Base-by-base conservation (phyloP, 2,329 filamentous ascomycete genomes). In the Neopestalotiopsis sp. region DNA sequence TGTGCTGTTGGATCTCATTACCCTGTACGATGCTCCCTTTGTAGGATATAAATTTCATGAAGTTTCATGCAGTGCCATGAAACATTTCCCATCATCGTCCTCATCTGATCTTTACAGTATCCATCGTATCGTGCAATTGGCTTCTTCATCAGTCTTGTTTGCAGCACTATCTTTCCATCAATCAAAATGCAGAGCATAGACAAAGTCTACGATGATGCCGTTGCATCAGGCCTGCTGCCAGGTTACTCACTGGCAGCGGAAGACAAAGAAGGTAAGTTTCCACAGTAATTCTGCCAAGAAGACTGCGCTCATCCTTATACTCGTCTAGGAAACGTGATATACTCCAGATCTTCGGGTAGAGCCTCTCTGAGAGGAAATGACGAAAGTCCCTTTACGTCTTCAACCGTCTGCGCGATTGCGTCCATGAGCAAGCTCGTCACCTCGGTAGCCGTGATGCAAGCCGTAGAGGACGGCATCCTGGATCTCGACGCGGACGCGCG, bases 381-480 rank as follows among this genome's bases (percentile, higher is more conserved):
- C 12, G 65, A 74, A n/a, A 66, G 61, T 2, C 71, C 73, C 12
- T 76, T 75, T 57, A 76, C 75, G 2, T 62, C 70, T 0, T 68
- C 70, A 10, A 76, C 74, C 7, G 63, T 76, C 9, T 73, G 72
- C 20, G 57, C 68, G 1, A 66, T 77, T 34, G 75, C 75, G 10
- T 76, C 72, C 3, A 76, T 76, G 73, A 81, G 78, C 32, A 85
- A 85, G 69, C 75, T 90, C 2, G 70, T 88, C 66, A 83, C 87
- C 2, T 82, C 83, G 1, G 82, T 90, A 65, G 84, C 86, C 2
- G 82, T 82, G 1, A 73, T 90, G n/a, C 85, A 88, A 68, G 83
- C 85, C 60, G 85, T 89, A 1, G 87, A 90, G 45, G 80, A 84
- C 6, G 86, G 85, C 0, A 75, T 84, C 0, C 72, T 89, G 0